Conservation (phyloP, 176 grass and related monocot species). For the Urochloa ruziziensis region DNA sequence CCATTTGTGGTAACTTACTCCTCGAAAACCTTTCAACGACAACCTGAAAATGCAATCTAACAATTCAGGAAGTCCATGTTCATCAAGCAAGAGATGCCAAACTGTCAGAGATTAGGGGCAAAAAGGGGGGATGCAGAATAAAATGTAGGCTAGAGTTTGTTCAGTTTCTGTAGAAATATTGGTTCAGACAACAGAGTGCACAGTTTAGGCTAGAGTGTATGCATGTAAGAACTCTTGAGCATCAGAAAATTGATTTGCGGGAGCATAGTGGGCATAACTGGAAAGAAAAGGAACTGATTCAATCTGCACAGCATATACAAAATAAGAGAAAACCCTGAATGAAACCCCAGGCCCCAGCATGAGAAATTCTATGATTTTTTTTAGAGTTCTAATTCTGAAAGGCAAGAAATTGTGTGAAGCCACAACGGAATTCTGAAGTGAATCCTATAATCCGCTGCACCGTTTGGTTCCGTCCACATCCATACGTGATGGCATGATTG, state of each 20-base stretch:
- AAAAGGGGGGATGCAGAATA: neutral
- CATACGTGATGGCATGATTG: neutral
- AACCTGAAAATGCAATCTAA: conserved; percentile 2
- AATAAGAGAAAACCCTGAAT: neutral
- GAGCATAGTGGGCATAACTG: neutral
- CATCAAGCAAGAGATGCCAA: neutral
- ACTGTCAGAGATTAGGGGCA: neutral
- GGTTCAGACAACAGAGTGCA: neutral
- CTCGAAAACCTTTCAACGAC: conserved; percentile 32
- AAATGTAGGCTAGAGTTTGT: neutral
- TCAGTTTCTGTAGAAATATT: neutral
- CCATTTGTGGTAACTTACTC: conserved; percentile 41
- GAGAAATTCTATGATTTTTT: neutral
- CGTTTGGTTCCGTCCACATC: neutral
- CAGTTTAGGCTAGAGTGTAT: neutral
- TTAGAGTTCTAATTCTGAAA: neutral
- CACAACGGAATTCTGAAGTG: neutral
- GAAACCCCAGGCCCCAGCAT: neutral
- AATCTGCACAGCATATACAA: neutral
- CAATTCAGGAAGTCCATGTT: neutral
- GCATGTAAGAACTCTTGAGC: neutral
- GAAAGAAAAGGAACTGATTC: neutral
- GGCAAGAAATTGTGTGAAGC: neutral
- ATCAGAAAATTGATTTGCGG: neutral
- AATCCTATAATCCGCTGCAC: neutral